These are phyloP conservation scores for Sporothrix inflata DNA, from an alignment of 2,329 filamentous ascomycete genomes.

Conservation along the genomic window DNA sequence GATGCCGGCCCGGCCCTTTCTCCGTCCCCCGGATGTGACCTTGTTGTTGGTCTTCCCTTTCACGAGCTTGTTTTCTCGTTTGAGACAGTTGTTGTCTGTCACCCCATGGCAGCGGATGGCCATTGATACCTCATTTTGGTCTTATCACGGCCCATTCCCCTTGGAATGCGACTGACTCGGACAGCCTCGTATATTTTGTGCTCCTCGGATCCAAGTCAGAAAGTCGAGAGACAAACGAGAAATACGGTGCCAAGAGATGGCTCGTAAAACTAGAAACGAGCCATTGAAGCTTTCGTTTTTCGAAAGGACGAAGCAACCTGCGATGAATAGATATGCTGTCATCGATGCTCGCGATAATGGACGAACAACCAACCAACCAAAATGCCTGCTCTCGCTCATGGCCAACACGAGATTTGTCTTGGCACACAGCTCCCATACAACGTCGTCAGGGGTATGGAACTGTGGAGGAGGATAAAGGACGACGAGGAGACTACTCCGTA, in stretches of 20 bases:
- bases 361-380: background rate
- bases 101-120: background rate
- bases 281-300: background rate
- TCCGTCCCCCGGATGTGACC: background rate
- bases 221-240: background rate
- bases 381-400: background rate
- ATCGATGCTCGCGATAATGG: background rate
- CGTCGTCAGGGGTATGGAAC: background rate
- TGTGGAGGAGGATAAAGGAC: background rate
- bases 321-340: background rate
- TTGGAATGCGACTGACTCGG: background rate
- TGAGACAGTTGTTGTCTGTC: background rate
- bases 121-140: background rate
- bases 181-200: background rate
- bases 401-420: slow-evolving; percentile 27
- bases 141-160: background rate
- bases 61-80: background rate
- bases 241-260: background rate
- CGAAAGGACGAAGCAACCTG: too few relatives aligned
- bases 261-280: background rate
- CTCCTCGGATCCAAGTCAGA: background rate
- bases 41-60: background rate
- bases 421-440: slow-evolving; percentile 22
- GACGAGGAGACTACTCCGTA: background rate
- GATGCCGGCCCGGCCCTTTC: background rate